phyloP scores from a whole-genome alignment of 129 eudicot genomes.

The Cynara cardunculus region DNA sequence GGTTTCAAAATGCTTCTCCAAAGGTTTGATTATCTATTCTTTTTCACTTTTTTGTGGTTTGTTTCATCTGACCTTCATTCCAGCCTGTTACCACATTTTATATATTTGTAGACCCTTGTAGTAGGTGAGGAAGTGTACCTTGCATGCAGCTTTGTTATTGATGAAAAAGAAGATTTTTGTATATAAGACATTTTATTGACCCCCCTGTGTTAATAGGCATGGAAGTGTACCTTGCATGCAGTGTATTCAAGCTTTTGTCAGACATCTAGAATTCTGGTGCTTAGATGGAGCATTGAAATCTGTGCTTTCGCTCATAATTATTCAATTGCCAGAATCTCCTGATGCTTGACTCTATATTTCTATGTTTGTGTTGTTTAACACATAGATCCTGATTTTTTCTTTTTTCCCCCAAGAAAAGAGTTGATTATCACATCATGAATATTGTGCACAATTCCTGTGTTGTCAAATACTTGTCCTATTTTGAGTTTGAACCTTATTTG shows the following conservation, averaged over 20 bases:
- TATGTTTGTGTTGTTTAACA: neutral
- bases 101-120: slow-evolving; percentile 6
- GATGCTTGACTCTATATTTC: neutral
- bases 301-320: neutral
- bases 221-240: neutral
- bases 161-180: neutral
- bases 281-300: neutral
- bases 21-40: slow-evolving; percentile 48
- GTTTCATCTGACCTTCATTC: neutral
- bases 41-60: slow-evolving; percentile 4
- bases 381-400: neutral
- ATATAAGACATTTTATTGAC: neutral
- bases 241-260: neutral
- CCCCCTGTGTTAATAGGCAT: neutral
- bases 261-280: neutral
- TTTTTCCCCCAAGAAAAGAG: neutral
- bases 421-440: neutral
- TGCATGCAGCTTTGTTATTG: slow-evolving; percentile 2
- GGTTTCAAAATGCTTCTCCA: slow-evolving; percentile 68
- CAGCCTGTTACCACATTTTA: slow-evolving; percentile 14
- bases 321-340: neutral
- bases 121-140: neutral
- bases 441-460: neutral
- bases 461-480: neutral
- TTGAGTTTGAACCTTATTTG: neutral